These are phyloP conservation scores for Pachysandra terminalis DNA, from an alignment of 164 flowering plant species.

Conservation along the genomic window DNA sequence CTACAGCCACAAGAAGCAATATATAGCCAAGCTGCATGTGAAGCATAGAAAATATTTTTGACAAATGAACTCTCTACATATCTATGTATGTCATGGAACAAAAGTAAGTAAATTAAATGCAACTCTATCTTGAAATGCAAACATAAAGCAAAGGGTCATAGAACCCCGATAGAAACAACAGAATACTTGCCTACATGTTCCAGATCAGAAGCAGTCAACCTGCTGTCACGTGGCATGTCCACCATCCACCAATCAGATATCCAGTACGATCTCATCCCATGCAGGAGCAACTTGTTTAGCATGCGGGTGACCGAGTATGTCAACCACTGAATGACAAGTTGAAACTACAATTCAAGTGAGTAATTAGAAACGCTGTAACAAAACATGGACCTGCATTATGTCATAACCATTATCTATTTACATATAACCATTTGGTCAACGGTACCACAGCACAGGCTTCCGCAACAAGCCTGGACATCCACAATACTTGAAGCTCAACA, in stretches of 20 bases:
- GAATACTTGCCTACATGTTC: conserved; percentile 51
- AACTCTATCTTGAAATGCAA: conserved; percentile 6
- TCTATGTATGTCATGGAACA: neutral
- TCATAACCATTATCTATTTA: conserved; percentile 1
- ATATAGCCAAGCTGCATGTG: neutral
- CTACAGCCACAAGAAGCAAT: neutral
- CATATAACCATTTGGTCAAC: neutral
- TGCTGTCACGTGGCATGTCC: conserved; percentile 23
- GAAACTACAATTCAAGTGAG: conserved; percentile 10
- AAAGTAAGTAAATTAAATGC: conserved; percentile 12
- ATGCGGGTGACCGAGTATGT: conserved; percentile 14
- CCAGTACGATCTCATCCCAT: conserved; percentile 21
- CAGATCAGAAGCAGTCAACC: conserved; percentile 20
- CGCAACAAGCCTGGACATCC: neutral
- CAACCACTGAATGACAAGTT: conserved; percentile 11
- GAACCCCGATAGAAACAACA: conserved; percentile 25
- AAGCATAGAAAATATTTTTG: no score
- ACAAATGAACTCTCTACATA: neutral
- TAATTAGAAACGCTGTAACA: conserved; percentile 6
- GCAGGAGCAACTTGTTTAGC: conserved; percentile 22
- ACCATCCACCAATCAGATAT: conserved; percentile 23
- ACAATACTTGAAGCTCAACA: conserved; percentile 4
- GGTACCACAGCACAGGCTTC: neutral
- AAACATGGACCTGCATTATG: conserved; percentile 4
- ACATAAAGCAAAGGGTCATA: conserved; percentile 14